phyloP scores from a whole-genome alignment of 176 grass and related monocot genomes.

The Metroxylon sagu region DNA sequence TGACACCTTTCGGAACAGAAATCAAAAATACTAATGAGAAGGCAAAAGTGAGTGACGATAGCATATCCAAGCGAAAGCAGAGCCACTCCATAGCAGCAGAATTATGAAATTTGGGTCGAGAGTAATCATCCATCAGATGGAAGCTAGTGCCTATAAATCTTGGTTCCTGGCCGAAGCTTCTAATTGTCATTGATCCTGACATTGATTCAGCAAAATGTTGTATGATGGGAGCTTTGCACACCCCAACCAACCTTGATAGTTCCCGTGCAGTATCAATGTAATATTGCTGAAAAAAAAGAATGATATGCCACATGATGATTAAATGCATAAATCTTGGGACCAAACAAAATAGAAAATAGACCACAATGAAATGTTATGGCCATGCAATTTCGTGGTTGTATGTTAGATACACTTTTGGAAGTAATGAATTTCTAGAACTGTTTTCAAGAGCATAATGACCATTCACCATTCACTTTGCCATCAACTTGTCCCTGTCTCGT shows the following conservation, averaged over 20 bases:
- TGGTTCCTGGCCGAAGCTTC: slow-evolving; percentile 70
- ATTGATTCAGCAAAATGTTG: slow-evolving; percentile 92
- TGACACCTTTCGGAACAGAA: slow-evolving; percentile 28
- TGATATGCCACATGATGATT: no score
- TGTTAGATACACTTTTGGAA: no score
- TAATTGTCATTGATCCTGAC: slow-evolving; percentile 71
- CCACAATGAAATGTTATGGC: no score
- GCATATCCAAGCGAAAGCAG: slow-evolving; percentile 53
- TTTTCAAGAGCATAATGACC: no score
- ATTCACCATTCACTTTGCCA: no score
- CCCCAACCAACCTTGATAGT: slow-evolving; percentile 54
- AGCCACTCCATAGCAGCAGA: slow-evolving; percentile 65
- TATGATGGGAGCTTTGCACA: slow-evolving; percentile 83
- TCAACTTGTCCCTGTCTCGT: no score
- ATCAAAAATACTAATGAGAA: slow-evolving; percentile 45
- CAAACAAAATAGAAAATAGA: no score
- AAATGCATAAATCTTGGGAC: no score
- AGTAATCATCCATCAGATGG: slow-evolving; percentile 57
- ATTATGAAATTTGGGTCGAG: slow-evolving; percentile 64
- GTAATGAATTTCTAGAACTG: no score
- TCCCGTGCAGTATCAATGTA: slow-evolving; percentile 76
- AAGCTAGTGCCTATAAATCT: slow-evolving; percentile 54
- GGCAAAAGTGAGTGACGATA: slow-evolving; percentile 50
- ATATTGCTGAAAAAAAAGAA: slow-evolving; percentile 45
- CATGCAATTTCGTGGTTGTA: no score